phyloP scores from a whole-genome alignment of 192 early-diverging fungal species.

The Backusella psychrophila region DNA sequence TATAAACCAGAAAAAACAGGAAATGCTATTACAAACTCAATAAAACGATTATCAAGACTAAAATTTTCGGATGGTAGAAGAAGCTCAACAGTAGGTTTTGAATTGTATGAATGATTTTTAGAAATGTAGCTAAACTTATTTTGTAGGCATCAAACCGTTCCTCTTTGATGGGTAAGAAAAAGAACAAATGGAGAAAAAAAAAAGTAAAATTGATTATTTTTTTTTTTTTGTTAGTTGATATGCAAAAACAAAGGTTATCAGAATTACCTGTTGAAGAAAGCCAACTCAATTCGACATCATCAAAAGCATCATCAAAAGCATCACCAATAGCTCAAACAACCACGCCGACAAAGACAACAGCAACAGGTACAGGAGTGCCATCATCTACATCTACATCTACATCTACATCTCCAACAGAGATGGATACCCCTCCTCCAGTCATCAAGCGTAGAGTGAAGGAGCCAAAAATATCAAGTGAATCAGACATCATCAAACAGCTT shows the following conservation, averaged over 20 bases:
- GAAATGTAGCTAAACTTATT: too few relatives aligned
- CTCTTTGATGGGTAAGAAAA: neutral
- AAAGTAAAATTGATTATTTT: neutral
- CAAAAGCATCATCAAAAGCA: neutral
- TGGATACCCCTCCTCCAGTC: neutral
- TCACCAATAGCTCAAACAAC: neutral
- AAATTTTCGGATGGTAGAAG: conserved; percentile 13
- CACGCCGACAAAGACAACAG: neutral
- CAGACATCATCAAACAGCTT: conserved; percentile 83
- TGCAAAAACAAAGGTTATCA: neutral
- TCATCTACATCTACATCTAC: neutral
- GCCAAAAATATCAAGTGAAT: conserved; percentile 29
- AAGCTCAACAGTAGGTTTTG: neutral
- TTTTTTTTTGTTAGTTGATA: neutral
- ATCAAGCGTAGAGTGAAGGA: conserved; percentile 24
- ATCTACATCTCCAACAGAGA: neutral
- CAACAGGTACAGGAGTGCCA: neutral
- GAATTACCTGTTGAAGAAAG: neutral
- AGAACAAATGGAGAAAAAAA: neutral
- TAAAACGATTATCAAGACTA: conserved; percentile 5
- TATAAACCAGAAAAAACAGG: conserved; percentile 3
- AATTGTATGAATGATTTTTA: neutral
- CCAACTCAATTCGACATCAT: neutral
- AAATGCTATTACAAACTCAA: conserved; percentile 9
- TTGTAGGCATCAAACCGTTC: conserved; percentile 4